phyloP scores from a whole-genome alignment of 1,284 basidiomycete genomes.

The Ceratobasidium sp. region DNA sequence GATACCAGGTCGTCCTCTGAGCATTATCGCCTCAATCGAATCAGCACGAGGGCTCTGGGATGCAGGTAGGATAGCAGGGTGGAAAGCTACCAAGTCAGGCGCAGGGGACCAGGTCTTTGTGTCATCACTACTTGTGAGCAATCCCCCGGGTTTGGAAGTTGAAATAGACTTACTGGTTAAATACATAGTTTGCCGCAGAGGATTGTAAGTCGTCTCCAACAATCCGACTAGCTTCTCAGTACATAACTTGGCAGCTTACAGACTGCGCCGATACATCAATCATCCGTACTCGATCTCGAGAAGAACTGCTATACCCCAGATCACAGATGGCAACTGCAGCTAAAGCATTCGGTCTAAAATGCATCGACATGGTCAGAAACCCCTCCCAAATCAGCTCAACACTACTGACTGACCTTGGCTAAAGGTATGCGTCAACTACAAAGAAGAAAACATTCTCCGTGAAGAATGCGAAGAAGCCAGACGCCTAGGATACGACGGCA shows the following conservation, averaged over 20 bases:
- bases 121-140: slow-evolving; percentile 45
- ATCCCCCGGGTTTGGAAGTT: background rate
- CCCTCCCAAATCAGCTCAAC: slow-evolving; percentile 40
- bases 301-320: slow-evolving; percentile 87
- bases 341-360: slow-evolving; percentile 84
- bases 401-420: background rate
- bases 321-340: slow-evolving; percentile 87
- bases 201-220: slow-evolving; percentile 71
- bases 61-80: slow-evolving; percentile 72
- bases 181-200: slow-evolving; percentile 87
- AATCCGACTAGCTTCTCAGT: background rate
- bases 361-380: slow-evolving; percentile 85
- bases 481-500: slow-evolving; percentile 85
- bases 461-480: slow-evolving; percentile 85
- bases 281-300: slow-evolving; percentile 78
- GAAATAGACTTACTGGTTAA: background rate
- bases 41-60: slow-evolving; percentile 76
- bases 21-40: slow-evolving; percentile 83
- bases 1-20: slow-evolving; percentile 59
- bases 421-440: slow-evolving; percentile 92
- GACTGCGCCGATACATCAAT: slow-evolving; percentile 87
- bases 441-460: slow-evolving; percentile 75
- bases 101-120: slow-evolving; percentile 56
- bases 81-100: slow-evolving; percentile 59
- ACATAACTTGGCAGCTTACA: slow-evolving; percentile 37